Evolutionary conservation across 1,139 yeast species (phyloP), one percentile per base, ranked within the genome.

Genomic region (Pneumocystis sp.): DNA sequence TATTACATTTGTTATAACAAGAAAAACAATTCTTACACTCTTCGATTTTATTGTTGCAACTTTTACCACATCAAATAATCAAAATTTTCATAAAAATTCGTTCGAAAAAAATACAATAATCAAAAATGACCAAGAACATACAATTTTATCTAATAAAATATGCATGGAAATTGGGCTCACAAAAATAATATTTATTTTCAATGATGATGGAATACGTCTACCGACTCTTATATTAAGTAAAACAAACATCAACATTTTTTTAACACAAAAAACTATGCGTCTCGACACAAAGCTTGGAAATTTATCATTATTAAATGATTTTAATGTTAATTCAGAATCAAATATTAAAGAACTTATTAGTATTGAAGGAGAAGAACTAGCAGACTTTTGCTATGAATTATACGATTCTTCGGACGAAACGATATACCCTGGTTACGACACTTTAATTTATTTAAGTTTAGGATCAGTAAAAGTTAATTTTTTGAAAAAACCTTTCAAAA

Each of bases 1-100:
- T 10, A 82, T 95, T 66, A 85, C 85, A 69, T 81, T 89, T 64
- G 86, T 88, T 1, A 77, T 91, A 12, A 84, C 95, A 0, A 84
- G 97, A 64, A 86, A 84, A 71, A 87, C 96, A 0, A 77, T 88
- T 35, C 79, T 93, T 69, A 86, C 96, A 2, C 77, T 93, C 19
- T 76, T 93, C 69, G 95, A 90, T 74, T 95, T 86, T 73, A 79
- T 87, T 2, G 79, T 91, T 72, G 88, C 91, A 63, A 93, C 97
- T 0, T 93, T 93, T 73, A 87, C 96, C 1, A 80, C 83, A 69
- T 89, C 91, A 0, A 57, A 34, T 37, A n/a, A 59, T 39, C 37
- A 59, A 31, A 31, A 59, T 15, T 21, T 7, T 12, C 45, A 39
- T 21, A 59, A 59, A 15, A 39, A 21, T 39, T 42, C 31, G 21